phyloP scores from a whole-genome alignment of 116 monocot species.

The Thalassia testudinum region DNA sequence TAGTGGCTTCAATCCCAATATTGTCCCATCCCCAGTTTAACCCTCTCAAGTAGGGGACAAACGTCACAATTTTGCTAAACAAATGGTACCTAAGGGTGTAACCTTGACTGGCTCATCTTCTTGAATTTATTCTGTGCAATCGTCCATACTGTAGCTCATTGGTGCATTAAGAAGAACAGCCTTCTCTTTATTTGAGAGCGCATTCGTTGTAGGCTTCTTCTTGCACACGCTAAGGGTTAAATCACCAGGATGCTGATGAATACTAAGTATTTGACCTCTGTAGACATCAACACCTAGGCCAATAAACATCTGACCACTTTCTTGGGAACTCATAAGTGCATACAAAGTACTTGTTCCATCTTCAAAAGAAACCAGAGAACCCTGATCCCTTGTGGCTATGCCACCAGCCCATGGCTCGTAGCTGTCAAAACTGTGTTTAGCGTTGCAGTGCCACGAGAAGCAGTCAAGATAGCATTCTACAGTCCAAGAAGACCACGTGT shows the following conservation, averaged over 20 bases:
- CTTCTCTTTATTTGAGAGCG: conserved; percentile 87
- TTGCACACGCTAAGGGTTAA: conserved; percentile 92
- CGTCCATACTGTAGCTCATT: conserved; percentile 76
- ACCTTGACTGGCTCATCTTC: conserved; percentile 92
- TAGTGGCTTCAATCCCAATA: no score
- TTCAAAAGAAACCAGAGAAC: conserved; percentile 95
- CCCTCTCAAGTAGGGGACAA: no score
- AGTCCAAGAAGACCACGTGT: conserved; percentile 92
- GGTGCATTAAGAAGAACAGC: conserved; percentile 88
- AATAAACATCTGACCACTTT: conserved; percentile 87
- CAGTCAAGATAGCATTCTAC: conserved; percentile 87
- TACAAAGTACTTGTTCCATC: conserved; percentile 84
- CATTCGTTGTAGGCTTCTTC: conserved; percentile 95
- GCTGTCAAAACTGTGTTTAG: conserved; percentile 86
- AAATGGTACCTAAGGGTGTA: conserved; percentile 60
- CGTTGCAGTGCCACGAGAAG: conserved; percentile 83
- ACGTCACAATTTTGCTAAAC: no score
- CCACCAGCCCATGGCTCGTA: conserved; percentile 93
- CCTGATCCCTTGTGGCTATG: conserved; percentile 82
- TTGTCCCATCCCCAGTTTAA: no score
- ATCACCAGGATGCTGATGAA: conserved; percentile 93
- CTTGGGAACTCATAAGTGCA: conserved; percentile 82
- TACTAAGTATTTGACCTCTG: conserved; percentile 91
- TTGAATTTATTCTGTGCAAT: conserved; percentile 96
- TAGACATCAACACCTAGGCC: conserved; percentile 70